A percentile compares a stretch with the other conserved stretches of the same genome.
Conservation (phyloP, 1,139 yeast species). For the Suhomyces taliae region DNA sequence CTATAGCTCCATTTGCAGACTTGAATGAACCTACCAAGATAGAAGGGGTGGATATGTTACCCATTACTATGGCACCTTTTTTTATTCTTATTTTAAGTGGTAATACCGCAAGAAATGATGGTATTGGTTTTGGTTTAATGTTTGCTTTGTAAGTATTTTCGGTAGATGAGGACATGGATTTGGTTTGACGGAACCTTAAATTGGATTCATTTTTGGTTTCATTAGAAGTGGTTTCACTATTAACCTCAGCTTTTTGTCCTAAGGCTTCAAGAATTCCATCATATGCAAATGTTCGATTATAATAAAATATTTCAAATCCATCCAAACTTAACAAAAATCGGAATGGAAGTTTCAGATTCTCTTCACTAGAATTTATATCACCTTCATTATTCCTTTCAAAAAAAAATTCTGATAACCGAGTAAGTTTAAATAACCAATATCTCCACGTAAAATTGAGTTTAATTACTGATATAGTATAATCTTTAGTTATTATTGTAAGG, state of each 20-base stretch:
- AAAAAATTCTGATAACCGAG: conserved; percentile 47
- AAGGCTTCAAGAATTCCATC: conserved; percentile 58
- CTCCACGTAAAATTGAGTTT: conserved; percentile 84
- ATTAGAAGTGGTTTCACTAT: conserved; percentile 2
- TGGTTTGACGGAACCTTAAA: conserved; percentile 4
- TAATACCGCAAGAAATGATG: conserved; percentile 36
- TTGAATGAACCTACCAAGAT: conserved; percentile 63
- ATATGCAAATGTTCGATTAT: conserved; percentile 77
- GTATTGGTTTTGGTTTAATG: not conserved
- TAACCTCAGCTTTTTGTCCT: conserved; percentile 12
- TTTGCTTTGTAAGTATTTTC: conserved; percentile 1
- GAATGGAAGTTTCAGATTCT: conserved; percentile 46
- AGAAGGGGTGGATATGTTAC: conserved; percentile 77
- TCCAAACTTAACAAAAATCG: conserved; percentile 60
- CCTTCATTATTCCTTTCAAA: conserved; percentile 25
- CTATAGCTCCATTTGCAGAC: conserved; percentile 58
- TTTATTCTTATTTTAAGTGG: conserved; percentile 62
- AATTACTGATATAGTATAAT: conserved; percentile 67
- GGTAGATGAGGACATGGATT: conserved; percentile 1
- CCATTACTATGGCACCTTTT: conserved; percentile 74
- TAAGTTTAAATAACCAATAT: conserved; percentile 68
- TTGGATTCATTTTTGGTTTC: conserved; percentile 3
- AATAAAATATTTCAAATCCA: conserved; percentile 81
- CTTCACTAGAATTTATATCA: conserved; percentile 6
- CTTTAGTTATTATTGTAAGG: conserved; percentile 65